These are phyloP conservation scores for Sclerotinia trifoliorum DNA, from an alignment of 2,329 filamentous ascomycete species.

Conservation along the genomic window DNA sequence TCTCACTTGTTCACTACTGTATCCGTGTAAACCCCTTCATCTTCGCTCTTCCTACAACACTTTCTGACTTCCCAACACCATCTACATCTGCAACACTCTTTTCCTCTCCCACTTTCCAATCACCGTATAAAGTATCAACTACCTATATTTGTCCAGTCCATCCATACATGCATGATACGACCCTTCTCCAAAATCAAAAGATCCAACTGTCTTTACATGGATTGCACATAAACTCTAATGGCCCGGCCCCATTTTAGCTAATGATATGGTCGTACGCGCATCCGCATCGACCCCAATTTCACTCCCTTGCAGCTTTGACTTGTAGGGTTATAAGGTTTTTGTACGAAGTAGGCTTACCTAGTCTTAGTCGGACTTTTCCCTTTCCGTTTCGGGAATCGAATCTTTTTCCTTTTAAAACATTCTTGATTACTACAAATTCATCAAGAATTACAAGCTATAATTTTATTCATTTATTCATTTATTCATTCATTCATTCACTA, in stretches of 20 bases:
- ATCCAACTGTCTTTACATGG: neutral
- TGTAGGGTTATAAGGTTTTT: neutral
- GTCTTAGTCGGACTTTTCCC: neutral
- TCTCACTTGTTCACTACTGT: too few relatives aligned
- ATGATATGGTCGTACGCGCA: neutral
- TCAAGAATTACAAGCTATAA: too few relatives aligned
- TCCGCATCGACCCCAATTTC: constrained; percentile 6
- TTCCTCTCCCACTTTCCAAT: too few relatives aligned
- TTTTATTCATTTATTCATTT: neutral
- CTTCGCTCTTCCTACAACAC: too few relatives aligned
- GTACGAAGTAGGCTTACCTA: too few relatives aligned
- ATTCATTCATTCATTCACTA: neutral
- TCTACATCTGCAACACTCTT: too few relatives aligned
- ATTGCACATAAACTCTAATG: constrained; percentile 2
- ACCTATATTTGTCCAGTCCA: neutral
- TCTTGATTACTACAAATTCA: neutral
- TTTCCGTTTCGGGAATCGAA: neutral
- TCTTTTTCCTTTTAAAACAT: constrained; percentile 2
- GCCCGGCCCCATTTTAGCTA: too few relatives aligned
- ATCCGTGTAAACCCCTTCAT: too few relatives aligned
- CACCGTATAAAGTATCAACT: neutral
- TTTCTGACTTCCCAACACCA: too few relatives aligned
- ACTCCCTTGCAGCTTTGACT: constrained; percentile 7
- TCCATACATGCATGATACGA: too few relatives aligned
- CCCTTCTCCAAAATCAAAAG: neutral